Conservation (phyloP, 202 grass and related monocot species). For the Brachypodium distachyon region DNA sequence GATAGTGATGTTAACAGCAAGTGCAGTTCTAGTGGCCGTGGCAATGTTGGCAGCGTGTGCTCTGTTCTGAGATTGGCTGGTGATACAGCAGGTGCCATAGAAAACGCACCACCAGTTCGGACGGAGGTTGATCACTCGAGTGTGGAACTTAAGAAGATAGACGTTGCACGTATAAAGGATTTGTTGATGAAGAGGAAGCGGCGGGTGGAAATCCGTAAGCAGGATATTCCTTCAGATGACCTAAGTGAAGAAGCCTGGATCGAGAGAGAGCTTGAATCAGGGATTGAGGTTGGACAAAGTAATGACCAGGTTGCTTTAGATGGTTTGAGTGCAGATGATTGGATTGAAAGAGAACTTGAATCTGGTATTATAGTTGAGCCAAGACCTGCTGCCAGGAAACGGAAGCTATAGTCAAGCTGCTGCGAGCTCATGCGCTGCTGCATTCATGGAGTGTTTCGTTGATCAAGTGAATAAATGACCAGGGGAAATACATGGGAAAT, state of each 20-base stretch:
- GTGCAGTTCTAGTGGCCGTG: background rate
- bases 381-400: slow-evolving; percentile 36
- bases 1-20: background rate
- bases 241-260: slow-evolving; percentile 50
- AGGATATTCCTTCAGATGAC: slow-evolving; percentile 5
- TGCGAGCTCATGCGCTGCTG: slow-evolving; percentile 5
- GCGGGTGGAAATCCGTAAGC: slow-evolving; percentile 3
- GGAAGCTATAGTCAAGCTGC: slow-evolving; percentile 23
- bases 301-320: background rate
- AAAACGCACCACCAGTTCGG: background rate
- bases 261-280: slow-evolving; percentile 54
- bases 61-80: background rate
- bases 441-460: background rate
- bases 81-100: background rate
- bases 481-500: background rate
- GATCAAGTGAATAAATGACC: slow-evolving; percentile 14
- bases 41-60: slow-evolving; percentile 1
- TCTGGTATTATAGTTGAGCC: slow-evolving; percentile 46
- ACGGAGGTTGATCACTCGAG: background rate
- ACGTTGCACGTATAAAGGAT: slow-evolving; percentile 32
- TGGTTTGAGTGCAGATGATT: slow-evolving; percentile 30
- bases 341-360: slow-evolving; percentile 63
- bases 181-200: slow-evolving; percentile 43
- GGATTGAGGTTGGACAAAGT: slow-evolving; percentile 36
- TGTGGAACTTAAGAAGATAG: slow-evolving; percentile 14